Evolutionary conservation across 2,329 filamentous ascomycete species (phyloP).

Genomic region (Fusarium palustre): DNA sequence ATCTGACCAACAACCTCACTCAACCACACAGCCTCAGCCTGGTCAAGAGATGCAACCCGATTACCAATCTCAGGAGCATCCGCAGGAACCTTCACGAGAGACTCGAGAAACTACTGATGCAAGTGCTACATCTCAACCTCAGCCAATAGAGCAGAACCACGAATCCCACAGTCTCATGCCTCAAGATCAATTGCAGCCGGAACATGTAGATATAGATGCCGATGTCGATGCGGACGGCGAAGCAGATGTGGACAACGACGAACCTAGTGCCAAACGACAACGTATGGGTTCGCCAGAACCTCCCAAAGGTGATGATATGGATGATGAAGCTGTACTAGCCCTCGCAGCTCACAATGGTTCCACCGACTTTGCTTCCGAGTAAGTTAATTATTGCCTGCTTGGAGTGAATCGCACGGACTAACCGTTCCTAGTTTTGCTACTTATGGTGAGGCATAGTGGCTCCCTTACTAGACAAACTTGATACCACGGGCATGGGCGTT

Average conservation of each 20-base stretch:
- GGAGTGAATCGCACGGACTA: constrained; percentile 1
- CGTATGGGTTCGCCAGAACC: constrained; percentile 50
- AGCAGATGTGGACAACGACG: constrained; percentile 51
- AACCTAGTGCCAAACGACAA: constrained; percentile 57
- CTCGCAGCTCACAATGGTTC: constrained; percentile 58
- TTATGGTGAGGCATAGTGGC: constrained; percentile 55
- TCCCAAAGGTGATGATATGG: constrained; percentile 54
- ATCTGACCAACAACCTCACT: constrained; percentile 11
- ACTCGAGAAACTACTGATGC: constrained; percentile 22
- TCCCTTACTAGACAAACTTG: constrained; percentile 25
- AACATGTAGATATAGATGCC: constrained; percentile 41
- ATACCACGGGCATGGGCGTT: constrained; percentile 41
- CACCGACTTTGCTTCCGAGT: constrained; percentile 59
- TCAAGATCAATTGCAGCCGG: constrained; percentile 20
- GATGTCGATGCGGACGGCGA: constrained; percentile 51
- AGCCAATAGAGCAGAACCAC: constrained; percentile 13
- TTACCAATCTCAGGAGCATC: constrained; percentile 7
- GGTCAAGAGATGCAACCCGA: constrained; percentile 1
- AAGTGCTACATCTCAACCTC: constrained; percentile 9
- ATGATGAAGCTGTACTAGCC: constrained; percentile 63
- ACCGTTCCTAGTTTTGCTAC: constrained; percentile 51
- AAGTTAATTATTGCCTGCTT: constrained; percentile 37
- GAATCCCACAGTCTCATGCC: constrained; percentile 11
- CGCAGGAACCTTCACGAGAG: constrained; percentile 24
- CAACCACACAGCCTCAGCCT: not conserved